A percentile compares a stretch with the other conserved stretches of the same genome.
These are phyloP conservation scores for Acarospora socialis DNA, from an alignment of 2,329 filamentous ascomycete genomes.

Conservation along the genomic window DNA sequence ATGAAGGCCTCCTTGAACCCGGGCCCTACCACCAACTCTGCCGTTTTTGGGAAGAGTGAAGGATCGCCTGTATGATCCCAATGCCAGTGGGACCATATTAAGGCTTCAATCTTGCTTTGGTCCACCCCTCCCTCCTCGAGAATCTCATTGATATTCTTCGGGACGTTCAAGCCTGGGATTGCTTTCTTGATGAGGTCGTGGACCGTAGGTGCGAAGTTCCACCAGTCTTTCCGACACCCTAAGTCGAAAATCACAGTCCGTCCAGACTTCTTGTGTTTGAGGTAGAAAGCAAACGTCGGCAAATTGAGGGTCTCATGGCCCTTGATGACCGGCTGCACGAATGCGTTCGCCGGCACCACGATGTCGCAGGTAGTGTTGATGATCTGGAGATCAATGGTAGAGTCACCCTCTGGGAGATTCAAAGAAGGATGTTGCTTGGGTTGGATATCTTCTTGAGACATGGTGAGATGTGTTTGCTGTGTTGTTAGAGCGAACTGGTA, in stretches of 20 bases:
- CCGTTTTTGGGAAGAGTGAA: conserved; percentile 27
- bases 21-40: conserved; percentile 34
- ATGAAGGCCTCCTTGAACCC: conserved; percentile 32
- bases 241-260: conserved; percentile 19
- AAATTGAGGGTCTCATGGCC: conserved; percentile 16
- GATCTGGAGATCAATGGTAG: conserved; percentile 12
- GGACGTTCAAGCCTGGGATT: conserved; percentile 15
- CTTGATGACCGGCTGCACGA: conserved; percentile 14
- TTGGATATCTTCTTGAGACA: conserved; percentile 10
- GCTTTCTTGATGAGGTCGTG: conserved; percentile 13
- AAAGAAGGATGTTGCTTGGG: conserved; percentile 9
- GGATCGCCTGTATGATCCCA: conserved; percentile 37
- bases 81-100: conserved; percentile 34
- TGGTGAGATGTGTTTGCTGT: not conserved
- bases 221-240: conserved; percentile 20
- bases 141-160: conserved; percentile 21
- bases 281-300: conserved; percentile 15
- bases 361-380: conserved; percentile 16
- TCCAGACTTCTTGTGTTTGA: conserved; percentile 13
- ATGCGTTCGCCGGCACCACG: conserved; percentile 11
- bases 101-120: conserved; percentile 21
- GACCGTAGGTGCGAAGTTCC: conserved; percentile 17
- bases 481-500: too few relatives aligned
- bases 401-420: conserved; percentile 10
- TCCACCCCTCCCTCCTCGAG: conserved; percentile 22